Conservation (phyloP, 129 eudicot species). For the Artemisia tridentata region DNA sequence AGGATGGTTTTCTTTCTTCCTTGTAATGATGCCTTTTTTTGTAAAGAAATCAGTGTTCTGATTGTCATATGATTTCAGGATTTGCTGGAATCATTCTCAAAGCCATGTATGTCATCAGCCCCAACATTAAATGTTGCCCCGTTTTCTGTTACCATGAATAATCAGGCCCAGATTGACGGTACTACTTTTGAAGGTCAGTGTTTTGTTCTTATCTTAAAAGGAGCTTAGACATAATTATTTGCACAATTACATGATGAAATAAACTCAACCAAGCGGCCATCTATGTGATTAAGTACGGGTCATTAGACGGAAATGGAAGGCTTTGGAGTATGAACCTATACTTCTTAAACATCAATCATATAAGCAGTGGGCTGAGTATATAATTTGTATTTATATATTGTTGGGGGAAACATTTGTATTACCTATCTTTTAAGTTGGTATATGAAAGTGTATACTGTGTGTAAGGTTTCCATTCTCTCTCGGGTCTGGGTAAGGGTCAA, state of each 20-base stretch:
- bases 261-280: neutral
- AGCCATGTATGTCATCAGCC: conserved; percentile 46
- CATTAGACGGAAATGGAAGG: neutral
- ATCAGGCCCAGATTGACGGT: conserved; percentile 40
- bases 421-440: no score
- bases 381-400: no score
- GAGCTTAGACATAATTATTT: neutral
- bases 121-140: conserved; percentile 51
- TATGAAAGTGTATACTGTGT: no score
- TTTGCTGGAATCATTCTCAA: conserved; percentile 52
- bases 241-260: neutral
- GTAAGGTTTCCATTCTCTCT: no score
- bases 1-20: conserved; percentile 4
- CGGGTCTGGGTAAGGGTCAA: no score
- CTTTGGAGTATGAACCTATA: no score
- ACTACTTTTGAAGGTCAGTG: conserved; percentile 62
- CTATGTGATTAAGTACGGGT: neutral
- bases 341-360: no score
- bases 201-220: conserved; percentile 5
- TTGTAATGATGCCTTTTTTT: neutral
- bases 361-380: no score
- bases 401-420: no score
- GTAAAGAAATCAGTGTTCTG: conserved; percentile 25
- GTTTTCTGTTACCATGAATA: conserved; percentile 47
- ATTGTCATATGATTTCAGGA: conserved; percentile 46